Conservation (phyloP, 2,329 filamentous ascomycete species). For the Ilyonectria mors-panacis region DNA sequence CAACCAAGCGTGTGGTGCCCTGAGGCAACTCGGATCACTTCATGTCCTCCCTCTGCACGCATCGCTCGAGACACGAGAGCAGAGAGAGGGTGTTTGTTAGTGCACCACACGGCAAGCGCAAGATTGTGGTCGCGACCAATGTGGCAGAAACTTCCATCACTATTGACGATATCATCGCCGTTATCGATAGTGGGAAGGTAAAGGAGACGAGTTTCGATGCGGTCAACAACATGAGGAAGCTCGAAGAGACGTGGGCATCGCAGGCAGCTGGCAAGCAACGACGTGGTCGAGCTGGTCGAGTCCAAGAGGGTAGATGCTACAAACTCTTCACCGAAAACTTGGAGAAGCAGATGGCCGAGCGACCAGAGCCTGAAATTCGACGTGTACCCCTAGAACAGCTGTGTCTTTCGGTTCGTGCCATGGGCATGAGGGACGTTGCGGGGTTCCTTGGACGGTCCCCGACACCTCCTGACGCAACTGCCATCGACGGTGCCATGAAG, state of each 20-base stretch:
- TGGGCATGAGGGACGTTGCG: conserved; percentile 89
- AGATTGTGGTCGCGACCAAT: conserved; percentile 95
- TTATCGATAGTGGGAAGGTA: conserved; percentile 94
- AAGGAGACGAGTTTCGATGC: conserved; percentile 97
- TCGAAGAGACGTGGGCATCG: conserved; percentile 96
- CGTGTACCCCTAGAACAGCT: conserved; percentile 94
- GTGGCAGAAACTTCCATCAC: conserved; percentile 99
- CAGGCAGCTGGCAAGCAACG: conserved; percentile 95
- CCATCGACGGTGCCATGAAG: conserved; percentile 87
- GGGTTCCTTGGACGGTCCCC: conserved; percentile 87
- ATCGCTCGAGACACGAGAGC: conserved; percentile 89
- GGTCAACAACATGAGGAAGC: conserved; percentile 91
- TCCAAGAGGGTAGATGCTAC: conserved; percentile 92
- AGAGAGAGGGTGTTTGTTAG: conserved; percentile 87
- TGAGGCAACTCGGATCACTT: conserved; percentile 74
- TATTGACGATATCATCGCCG: conserved; percentile 96
- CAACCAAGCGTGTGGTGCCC: conserved; percentile 79
- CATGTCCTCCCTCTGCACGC: conserved; percentile 92
- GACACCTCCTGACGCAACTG: conserved; percentile 87
- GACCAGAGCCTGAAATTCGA: conserved; percentile 94
- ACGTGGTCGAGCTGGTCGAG: conserved; percentile 92
- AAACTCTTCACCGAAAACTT: conserved; percentile 93
- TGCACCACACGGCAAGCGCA: conserved; percentile 84
- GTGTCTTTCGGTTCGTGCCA: conserved; percentile 93
- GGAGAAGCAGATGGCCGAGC: conserved; percentile 87